A percentile compares a stretch with the other conserved stretches of the same genome.
These are phyloP conservation scores for Metroxylon sagu DNA, from an alignment of 176 grass and related monocot genomes.

Conservation along the genomic window DNA sequence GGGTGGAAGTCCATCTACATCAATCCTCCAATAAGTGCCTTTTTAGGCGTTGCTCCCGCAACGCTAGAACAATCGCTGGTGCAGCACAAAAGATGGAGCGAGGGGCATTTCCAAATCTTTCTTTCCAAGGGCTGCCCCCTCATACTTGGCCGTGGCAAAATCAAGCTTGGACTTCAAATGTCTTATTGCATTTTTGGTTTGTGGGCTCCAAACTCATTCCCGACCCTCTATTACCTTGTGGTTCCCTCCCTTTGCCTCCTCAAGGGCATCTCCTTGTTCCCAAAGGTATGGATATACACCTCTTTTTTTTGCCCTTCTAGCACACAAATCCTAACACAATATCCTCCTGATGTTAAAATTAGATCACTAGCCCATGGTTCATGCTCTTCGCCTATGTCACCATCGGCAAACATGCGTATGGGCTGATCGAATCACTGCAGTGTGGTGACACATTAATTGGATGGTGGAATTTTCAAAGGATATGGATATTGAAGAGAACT, in stretches of 20 bases:
- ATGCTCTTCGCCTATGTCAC: no score
- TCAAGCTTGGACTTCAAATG: constrained; percentile 51
- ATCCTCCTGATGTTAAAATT: no score
- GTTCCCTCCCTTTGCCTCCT: constrained; percentile 66
- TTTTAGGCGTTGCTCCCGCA: constrained; percentile 48
- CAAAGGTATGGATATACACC: background rate
- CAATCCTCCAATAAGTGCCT: constrained; percentile 37
- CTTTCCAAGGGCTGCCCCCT: constrained; percentile 58
- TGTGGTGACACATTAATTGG: no score
- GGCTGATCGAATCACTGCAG: no score
- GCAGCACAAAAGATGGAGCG: constrained; percentile 85
- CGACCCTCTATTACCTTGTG: constrained; percentile 50
- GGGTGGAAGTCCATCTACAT: constrained; percentile 8
- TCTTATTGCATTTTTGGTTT: constrained; percentile 37
- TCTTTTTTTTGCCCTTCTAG: no score
- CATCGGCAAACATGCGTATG: no score
- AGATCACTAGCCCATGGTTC: no score
- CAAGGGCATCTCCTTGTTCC: constrained; percentile 52
- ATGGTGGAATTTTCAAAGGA: no score
- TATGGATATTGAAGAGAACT: no score
- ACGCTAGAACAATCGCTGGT: constrained; percentile 53
- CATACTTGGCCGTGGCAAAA: constrained; percentile 43
- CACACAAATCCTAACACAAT: no score
- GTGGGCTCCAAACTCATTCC: constrained; percentile 51
- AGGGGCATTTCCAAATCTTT: constrained; percentile 43